These are phyloP conservation scores for Xylariaceae sp. DNA, from an alignment of 2,329 filamentous ascomycete species.

Conservation along the genomic window DNA sequence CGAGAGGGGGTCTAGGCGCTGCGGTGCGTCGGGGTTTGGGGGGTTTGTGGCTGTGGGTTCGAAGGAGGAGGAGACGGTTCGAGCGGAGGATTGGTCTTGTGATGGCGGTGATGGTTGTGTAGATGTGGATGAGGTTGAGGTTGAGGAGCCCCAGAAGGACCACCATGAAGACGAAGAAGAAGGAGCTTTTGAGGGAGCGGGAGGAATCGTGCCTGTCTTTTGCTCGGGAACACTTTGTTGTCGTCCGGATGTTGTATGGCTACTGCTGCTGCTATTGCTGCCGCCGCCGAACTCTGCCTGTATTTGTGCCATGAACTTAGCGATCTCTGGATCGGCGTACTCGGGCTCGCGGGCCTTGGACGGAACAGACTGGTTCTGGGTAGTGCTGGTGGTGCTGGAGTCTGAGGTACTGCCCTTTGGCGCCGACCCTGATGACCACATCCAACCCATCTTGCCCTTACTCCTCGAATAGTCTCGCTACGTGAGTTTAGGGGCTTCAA, in stretches of 20 bases:
- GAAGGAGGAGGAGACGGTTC: not conserved
- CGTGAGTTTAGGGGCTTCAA: not conserved
- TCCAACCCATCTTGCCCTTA: slow-evolving; percentile 61
- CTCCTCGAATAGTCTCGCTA: not conserved
- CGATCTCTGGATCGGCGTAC: slow-evolving; percentile 56
- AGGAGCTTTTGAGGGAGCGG: slow-evolving; percentile 35
- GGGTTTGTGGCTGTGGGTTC: not conserved
- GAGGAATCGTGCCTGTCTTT: slow-evolving; percentile 23
- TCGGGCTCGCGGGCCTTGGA: slow-evolving; percentile 27
- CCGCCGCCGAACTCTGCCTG: slow-evolving; percentile 35
- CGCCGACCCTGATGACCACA: slow-evolving; percentile 25
- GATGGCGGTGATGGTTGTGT: slow-evolving; percentile 15
- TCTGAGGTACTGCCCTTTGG: slow-evolving; percentile 3
- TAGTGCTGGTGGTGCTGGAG: not conserved
- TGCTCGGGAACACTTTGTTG: slow-evolving; percentile 19
- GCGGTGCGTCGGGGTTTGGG: slow-evolving; percentile 13
- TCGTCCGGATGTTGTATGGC: slow-evolving; percentile 7
- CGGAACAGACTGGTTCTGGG: slow-evolving; percentile 1
- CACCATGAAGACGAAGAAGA: slow-evolving; percentile 42
- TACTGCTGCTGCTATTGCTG: slow-evolving; percentile 2
- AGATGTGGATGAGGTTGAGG: slow-evolving; percentile 4
- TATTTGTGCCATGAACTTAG: slow-evolving; percentile 56
- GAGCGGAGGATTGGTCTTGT: slow-evolving; percentile 35
- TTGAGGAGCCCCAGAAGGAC: slow-evolving; percentile 35
- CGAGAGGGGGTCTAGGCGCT: slow-evolving; percentile 56